Base-by-base conservation (phyloP, 371 early-diverging fungal species). In the Mortierella polycephala region DNA sequence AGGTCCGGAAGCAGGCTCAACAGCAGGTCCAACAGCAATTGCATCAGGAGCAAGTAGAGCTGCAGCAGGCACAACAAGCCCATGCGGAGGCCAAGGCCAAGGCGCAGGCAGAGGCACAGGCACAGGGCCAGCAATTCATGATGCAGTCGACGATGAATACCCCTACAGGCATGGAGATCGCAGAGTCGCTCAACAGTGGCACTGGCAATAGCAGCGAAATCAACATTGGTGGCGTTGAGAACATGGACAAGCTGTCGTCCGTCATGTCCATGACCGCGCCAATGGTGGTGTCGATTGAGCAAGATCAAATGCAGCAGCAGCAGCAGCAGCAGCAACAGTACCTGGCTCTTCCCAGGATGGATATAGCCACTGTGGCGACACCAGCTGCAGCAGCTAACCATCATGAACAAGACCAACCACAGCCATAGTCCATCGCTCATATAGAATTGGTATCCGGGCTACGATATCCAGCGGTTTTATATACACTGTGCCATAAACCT, bases 31-130 rank as follows among this genome's bases (percentile, higher is more conserved):
- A 69, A 42, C 69, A 69, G 40, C 62, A 62, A 47, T 53, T 75
- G 71, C 75, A 75, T 49, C 75, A 75, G 39, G 75, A 75, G 7
- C 75, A 75, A 44, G 59, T 75, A 39, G 75, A 69, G 60, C 67
- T 75, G n/a, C 70, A 75, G 12, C 75, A 75, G 42, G 75, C 75
- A 0, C 75, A 75, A 20, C 66, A 75, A 51, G 75, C 75, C 6
- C 71, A 70, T 67, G 75, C 75, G 37, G 30, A 67, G 58, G 74
- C 74, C 39, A 45, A 61, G 21, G 67, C 64, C 14, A 39, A 71
- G 21, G 72, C 71, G 12, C 61, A 67, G 11, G 68, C 64, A 20
- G 60, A 64, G 39, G 69, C 68, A 23, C 47, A 61, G n/a, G 68
- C 58, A 5, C 50, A 61, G 61, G 42, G 16, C 50, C 50, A 6